Evolutionary conservation across 192 early-diverging fungal species (phyloP), one percentile per base, ranked within the genome.

Genomic region (Allomyces arbusculus): DNA sequence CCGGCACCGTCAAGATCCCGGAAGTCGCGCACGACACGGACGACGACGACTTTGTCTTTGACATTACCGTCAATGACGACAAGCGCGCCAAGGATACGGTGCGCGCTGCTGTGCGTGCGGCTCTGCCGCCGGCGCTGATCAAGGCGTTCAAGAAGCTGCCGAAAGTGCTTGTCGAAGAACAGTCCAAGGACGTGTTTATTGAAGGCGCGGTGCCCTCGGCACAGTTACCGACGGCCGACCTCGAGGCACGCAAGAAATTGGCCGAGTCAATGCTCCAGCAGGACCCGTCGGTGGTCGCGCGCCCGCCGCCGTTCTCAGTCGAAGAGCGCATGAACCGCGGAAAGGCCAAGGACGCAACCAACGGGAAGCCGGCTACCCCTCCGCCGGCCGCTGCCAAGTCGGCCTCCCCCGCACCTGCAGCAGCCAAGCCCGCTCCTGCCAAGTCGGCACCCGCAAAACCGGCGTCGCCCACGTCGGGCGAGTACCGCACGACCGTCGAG

Each of bases 11-110:
- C 69, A 75, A 80, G 22, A 81, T 95, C 62, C 91, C 91, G 10
- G 94, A 97, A 70, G 86, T 90, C 45, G 88, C 91, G 55, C 90
- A 97, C 72, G 91, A 94, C 73, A 90, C 87, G 5, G 87, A 91
- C 4, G 62, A 72, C 23, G 85, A 89, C 65, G 92, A 93, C 65
- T 80, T 89, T 70, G 86, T 87, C 84, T 83, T 83, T 68, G 84
- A 91, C 58, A 83, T 93, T 55, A 75, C 80, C 25, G 72, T 84
- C 25, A 78, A 84, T 58, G 68, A 69, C 10, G 74, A 80, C 12
- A 79, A 63, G 66, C 68, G 68, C 28, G 74, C 78, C 20, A 79
- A 79, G 66, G 74, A 82, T 19, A 69, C 73, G 4, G 71, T 92
- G 28, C 86, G 85, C 68, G 80, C 86, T 61, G 72, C 89, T 65